Evolutionary conservation across 192 early-diverging fungal species (phyloP).

Genomic region (Coemansia sp.): DNA sequence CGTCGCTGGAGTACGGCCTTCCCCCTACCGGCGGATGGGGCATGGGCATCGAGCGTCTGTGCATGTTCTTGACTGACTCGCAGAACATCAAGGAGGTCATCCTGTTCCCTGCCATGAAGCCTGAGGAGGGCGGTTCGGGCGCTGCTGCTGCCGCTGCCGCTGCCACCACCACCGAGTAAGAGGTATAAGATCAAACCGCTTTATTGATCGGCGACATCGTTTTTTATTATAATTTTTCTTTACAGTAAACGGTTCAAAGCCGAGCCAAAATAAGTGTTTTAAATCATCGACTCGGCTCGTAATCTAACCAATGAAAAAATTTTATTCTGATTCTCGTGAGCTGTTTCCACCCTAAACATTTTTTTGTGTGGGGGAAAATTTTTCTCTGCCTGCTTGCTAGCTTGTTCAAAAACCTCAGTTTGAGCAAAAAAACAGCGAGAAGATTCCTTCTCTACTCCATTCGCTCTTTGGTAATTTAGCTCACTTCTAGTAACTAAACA

Average conservation of each 20-base stretch:
- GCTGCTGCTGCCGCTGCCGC: slow-evolving; percentile 1
- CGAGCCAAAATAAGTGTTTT: too few relatives aligned
- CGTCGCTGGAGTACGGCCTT: slow-evolving; percentile 93
- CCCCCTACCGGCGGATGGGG: slow-evolving; percentile 95
- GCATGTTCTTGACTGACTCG: slow-evolving; percentile 98
- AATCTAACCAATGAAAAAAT: background rate
- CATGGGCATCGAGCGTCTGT: slow-evolving; percentile 93
- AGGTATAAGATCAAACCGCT: background rate
- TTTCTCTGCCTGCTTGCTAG: background rate
- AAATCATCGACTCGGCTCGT: background rate
- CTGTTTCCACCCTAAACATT: background rate
- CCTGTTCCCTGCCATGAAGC: slow-evolving; percentile 73
- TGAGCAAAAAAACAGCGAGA: background rate
- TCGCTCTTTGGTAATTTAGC: slow-evolving; percentile 27
- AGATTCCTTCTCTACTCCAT: slow-evolving; percentile 35
- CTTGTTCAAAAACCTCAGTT: background rate
- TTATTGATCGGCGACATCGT: too few relatives aligned
- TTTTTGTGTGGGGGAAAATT: background rate
- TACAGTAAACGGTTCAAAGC: too few relatives aligned
- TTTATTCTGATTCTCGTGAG: background rate
- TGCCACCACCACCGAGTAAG: background rate
- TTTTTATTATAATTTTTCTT: background rate
- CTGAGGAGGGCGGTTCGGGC: slow-evolving; percentile 46
- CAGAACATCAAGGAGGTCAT: slow-evolving; percentile 97
- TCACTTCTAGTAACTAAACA: slow-evolving; percentile 15